Percentiles rank a stretch among this genome's conserved stretches.
These are phyloP conservation scores for Hypoxylon sp. DNA, from an alignment of 2,329 filamentous ascomycete genomes.

Conservation along the genomic window DNA sequence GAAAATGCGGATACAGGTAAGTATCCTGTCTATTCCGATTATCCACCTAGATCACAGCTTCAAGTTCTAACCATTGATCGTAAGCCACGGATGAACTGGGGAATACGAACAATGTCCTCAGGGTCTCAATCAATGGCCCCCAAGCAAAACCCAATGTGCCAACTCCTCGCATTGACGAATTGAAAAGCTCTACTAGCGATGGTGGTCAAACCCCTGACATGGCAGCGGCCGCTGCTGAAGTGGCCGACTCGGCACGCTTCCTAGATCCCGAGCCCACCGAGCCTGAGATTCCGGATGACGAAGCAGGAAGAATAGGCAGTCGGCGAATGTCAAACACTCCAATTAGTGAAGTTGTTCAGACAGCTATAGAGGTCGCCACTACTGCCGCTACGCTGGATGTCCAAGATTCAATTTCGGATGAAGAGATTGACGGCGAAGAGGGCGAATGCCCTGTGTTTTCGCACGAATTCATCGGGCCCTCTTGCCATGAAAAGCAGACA, in stretches of 20 bases:
- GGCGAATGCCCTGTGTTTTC: conserved; percentile 37
- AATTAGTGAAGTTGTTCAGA: conserved; percentile 52
- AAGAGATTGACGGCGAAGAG: conserved; percentile 19
- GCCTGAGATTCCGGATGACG: conserved; percentile 46
- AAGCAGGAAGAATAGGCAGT: conserved; percentile 46
- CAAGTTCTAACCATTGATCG: conserved; percentile 15
- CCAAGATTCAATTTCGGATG: conserved; percentile 21
- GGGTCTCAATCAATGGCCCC: conserved; percentile 39
- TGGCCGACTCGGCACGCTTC: conserved; percentile 47
- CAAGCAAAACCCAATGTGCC: conserved; percentile 25
- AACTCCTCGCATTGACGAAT: conserved; percentile 25
- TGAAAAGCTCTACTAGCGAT: conserved; percentile 32
- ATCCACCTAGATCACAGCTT: background rate
- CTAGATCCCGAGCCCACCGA: conserved; percentile 46
- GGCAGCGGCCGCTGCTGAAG: conserved; percentile 46
- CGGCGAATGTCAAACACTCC: conserved; percentile 51
- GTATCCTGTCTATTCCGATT: conserved; percentile 8
- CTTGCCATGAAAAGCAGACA: conserved; percentile 16
- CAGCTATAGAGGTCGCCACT: conserved; percentile 56
- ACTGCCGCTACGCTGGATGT: conserved; percentile 51
- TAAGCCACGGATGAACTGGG: conserved; percentile 54
- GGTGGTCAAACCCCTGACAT: conserved; percentile 42
- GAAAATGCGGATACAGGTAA: conserved; percentile 68
- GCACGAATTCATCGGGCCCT: conserved; percentile 40
- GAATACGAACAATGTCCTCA: conserved; percentile 59